Conservation (phyloP, 2,329 filamentous ascomycete species). For the Cordyceps fumosorosea region DNA sequence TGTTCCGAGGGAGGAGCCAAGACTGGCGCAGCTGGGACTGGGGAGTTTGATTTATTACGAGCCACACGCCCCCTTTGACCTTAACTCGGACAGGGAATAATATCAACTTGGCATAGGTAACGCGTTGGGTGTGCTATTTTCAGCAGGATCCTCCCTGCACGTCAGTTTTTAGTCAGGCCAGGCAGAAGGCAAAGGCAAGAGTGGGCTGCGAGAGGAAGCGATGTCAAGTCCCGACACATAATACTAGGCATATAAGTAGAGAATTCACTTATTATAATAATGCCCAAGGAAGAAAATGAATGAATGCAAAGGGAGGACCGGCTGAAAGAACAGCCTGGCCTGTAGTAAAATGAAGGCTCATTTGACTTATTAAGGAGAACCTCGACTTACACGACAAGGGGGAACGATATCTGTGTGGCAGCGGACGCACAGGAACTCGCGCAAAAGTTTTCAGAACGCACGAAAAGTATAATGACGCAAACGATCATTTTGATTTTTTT, state of each 20-base stretch:
- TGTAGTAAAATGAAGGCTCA: neutral
- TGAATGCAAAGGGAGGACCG: neutral
- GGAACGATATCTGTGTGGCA: neutral
- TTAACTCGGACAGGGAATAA: conserved; percentile 2
- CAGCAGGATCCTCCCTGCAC: conserved; percentile 2
- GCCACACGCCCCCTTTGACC: conserved; percentile 1
- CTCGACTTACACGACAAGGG: neutral
- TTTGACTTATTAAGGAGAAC: neutral
- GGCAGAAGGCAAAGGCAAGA: neutral
- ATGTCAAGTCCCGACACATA: neutral
- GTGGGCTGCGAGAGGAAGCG: neutral
- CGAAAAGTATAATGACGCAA: neutral
- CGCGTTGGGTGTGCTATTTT: too few species aligned
- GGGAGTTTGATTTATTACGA: neutral
- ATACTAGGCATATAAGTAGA: neutral
- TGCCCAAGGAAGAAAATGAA: neutral
- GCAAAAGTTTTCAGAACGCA: neutral
- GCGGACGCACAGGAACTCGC: neutral
- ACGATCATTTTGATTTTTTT: neutral
- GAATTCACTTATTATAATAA: neutral
- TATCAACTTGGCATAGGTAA: too few species aligned
- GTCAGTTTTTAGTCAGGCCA: conserved; percentile 12
- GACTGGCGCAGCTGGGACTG: neutral
- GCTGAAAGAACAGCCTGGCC: neutral
- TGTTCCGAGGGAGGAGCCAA: neutral